These are phyloP conservation scores for Leptographium flavum DNA, from an alignment of 2,329 filamentous ascomycete genomes.

Conservation along the genomic window DNA sequence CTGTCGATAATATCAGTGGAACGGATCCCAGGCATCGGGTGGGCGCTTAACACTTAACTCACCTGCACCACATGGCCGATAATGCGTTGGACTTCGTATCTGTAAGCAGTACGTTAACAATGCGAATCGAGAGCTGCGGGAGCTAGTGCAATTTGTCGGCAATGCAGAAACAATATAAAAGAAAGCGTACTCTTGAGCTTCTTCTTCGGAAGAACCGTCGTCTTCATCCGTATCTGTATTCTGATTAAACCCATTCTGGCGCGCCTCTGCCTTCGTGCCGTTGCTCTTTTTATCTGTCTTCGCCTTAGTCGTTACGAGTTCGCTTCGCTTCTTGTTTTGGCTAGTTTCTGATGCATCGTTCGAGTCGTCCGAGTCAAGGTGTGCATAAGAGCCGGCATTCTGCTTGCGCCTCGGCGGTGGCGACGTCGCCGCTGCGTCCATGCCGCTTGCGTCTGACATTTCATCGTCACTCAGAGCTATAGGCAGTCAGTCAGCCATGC, in stretches of 20 bases:
- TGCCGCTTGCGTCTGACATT: conserved; percentile 18
- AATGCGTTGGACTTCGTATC: conserved; percentile 65
- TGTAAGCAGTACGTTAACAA: conserved; percentile 19
- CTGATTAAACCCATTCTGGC: no score
- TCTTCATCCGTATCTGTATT: conserved; percentile 16
- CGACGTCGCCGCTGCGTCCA: conserved; percentile 12
- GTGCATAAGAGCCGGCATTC: conserved; percentile 21
- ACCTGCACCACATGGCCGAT: conserved; percentile 45
- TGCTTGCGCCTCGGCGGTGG: conserved; percentile 11
- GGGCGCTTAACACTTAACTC: not conserved
- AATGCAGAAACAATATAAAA: not conserved
- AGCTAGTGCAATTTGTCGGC: not conserved
- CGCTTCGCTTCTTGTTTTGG: conserved; percentile 12
- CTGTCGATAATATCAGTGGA: not conserved
- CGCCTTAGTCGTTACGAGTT: conserved; percentile 3
- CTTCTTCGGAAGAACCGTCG: conserved; percentile 15
- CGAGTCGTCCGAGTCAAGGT: conserved; percentile 12
- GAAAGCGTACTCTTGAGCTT: conserved; percentile 27
- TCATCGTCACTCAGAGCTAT: conserved; percentile 29
- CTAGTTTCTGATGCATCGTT: conserved; percentile 14
- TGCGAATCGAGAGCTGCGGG: not conserved
- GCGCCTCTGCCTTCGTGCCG: conserved; percentile 14
- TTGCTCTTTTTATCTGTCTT: conserved; percentile 15
- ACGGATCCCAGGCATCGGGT: not conserved
- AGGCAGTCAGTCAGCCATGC: not conserved